Base-by-base conservation (phyloP, 2,329 filamentous ascomycete genomes). In the Colletotrichum zoysiae region DNA sequence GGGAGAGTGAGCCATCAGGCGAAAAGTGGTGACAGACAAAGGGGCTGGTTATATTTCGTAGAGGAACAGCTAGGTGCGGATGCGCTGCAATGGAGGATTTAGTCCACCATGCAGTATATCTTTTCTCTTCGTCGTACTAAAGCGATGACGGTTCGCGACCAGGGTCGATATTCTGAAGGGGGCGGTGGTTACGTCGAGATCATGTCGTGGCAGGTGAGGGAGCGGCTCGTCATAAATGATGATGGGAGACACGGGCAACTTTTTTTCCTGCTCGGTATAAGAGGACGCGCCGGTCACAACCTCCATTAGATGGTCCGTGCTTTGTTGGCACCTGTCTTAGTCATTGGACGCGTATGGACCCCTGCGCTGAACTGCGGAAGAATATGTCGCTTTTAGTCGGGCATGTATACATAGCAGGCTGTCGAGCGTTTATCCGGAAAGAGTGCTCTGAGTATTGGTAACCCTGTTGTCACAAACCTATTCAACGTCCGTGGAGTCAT, bases 1-100 rank as follows among this genome's bases (percentile, higher is more conserved):
- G 61, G 79, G 78, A 51, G 77, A 76, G 62, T 81, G 78, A 62
- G 80, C 76, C 81, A 83, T 83, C 18, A 46, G 53, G 38, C 26
- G 33, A 38, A 33, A 53, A 46, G 69, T 59, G 53, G 46, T 55
- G 59, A 56, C 42, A 12, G 65, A 16, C 8, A 46, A 40, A 20
- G 16, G 26, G 14, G 30, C 26, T 33, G 46, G 40, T 11, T 46
- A 18, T 2, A 18, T 2, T 30, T 18, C 5, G 33, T 26, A 50
- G 33, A n/a, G 35, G 11, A 26, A 64, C 11, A 14, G 48, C 48
- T 12, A 40, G 26, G 46, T 40, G 23, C 46, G n/a, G 33, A 38
- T 62, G 44, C 30, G 44, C 30, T 26, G 16, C 23, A n/a, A 55
- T 23, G 35, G 5, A 18, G 14, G 16, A 53, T 35, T 5, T 1